Evolutionary conservation across 352 stramenopile species (phyloP).

Genomic region (Phytophthora ramorum): DNA sequence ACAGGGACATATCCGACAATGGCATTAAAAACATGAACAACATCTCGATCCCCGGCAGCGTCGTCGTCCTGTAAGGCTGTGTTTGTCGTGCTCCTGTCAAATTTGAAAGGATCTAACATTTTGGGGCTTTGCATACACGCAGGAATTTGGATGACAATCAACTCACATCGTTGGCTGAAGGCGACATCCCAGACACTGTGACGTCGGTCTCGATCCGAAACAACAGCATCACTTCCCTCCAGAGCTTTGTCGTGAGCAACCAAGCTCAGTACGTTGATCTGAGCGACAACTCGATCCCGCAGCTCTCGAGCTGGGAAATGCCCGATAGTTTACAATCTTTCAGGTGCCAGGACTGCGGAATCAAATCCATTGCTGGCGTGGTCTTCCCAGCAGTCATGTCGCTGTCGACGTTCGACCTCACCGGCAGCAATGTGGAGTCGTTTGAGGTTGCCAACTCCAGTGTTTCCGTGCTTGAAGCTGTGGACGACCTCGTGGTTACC

Average conservation of each 20-base stretch:
- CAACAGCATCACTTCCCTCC: constrained; percentile 44
- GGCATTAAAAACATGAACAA: constrained; percentile 26
- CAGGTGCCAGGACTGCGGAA: constrained; percentile 39
- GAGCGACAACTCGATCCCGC: constrained; percentile 37
- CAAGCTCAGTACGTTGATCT: constrained; percentile 35
- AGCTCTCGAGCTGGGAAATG: constrained; percentile 39
- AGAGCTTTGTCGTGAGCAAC: constrained; percentile 30
- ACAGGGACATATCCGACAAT: constrained; percentile 40
- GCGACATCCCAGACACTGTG: constrained; percentile 25
- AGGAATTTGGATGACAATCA: constrained; percentile 37
- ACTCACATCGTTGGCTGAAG: constrained; percentile 20
- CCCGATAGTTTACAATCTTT: constrained; percentile 40
- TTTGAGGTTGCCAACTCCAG: constrained; percentile 47
- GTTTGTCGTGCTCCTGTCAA: neutral
- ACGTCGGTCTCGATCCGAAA: constrained; percentile 46
- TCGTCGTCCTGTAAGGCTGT: constrained; percentile 29
- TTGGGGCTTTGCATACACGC: constrained; percentile 6
- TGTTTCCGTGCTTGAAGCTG: constrained; percentile 29
- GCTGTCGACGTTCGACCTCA: constrained; percentile 40
- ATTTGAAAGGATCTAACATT: constrained; percentile 1
- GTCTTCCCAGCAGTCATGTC: constrained; percentile 31
- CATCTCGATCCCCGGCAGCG: constrained; percentile 33
- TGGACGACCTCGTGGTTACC: constrained; percentile 40
- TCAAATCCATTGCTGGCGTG: constrained; percentile 35
- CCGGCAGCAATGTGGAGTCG: constrained; percentile 32